Conservation (phyloP, 345 rosid species). For the Excoecaria agallocha region DNA sequence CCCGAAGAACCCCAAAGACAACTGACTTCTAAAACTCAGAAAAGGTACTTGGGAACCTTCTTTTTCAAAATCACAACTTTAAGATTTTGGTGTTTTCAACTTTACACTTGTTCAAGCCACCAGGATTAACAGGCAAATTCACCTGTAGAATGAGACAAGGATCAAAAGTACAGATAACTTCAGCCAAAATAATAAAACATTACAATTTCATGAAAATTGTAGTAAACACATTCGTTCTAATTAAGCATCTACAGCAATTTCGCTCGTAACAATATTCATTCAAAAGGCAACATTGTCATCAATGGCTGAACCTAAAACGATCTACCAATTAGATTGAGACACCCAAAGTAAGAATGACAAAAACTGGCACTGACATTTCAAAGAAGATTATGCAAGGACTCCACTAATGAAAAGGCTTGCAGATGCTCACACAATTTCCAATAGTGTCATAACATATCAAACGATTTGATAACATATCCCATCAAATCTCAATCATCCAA, state of each 20-base stretch:
- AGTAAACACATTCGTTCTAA: too few species aligned
- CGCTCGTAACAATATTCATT: too few species aligned
- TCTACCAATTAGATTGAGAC: not conserved
- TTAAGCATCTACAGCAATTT: not conserved
- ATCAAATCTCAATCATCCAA: too few species aligned
- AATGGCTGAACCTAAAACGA: not conserved
- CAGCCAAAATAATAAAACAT: too few species aligned
- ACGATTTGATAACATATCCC: conserved; percentile 2
- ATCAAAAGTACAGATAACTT: too few species aligned
- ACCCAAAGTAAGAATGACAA: not conserved
- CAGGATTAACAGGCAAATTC: not conserved
- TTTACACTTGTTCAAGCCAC: not conserved
- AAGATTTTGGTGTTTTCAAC: not conserved
- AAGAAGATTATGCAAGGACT: not conserved
- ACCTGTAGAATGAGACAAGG: too few species aligned
- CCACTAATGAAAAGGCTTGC: not conserved
- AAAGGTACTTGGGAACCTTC: not conserved
- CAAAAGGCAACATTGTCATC: not conserved
- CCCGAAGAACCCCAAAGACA: not conserved
- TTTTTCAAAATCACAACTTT: not conserved
- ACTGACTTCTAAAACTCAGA: not conserved
- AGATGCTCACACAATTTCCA: not conserved
- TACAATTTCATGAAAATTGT: too few species aligned
- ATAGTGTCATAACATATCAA: not conserved
- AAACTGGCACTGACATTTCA: not conserved